A percentile compares a stretch with the other conserved stretches of the same genome.
Conservation (phyloP, 306 rosid species). For the Prunus fruticosa region DNA sequence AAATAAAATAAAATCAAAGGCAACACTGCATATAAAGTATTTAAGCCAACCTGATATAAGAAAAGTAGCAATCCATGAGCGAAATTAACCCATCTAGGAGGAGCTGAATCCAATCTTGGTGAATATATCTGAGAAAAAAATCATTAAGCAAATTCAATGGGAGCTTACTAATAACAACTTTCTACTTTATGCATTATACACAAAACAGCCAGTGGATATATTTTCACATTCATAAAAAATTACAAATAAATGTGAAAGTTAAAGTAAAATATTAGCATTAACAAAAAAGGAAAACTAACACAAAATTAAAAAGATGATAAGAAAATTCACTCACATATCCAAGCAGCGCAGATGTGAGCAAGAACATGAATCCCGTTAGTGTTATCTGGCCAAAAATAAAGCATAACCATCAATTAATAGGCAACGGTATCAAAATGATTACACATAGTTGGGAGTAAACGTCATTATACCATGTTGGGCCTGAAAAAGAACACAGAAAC, state of each 20-base stretch:
- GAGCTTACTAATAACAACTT: background rate
- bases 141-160: background rate
- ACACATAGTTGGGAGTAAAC: conserved; percentile 24
- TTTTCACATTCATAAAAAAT: background rate
- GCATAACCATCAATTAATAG: conserved; percentile 20
- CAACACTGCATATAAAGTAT: conserved; percentile 4
- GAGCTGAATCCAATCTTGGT: conserved; percentile 79
- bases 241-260: background rate
- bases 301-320: background rate
- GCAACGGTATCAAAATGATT: conserved; percentile 16
- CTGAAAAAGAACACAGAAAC: conserved; percentile 42
- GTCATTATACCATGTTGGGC: conserved; percentile 75
- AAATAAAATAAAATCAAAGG: background rate
- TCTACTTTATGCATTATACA: background rate
- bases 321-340: conserved; percentile 71
- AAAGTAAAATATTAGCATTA: background rate
- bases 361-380: conserved; percentile 78
- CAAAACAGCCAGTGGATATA: background rate
- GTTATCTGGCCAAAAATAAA: conserved; percentile 67
- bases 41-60: conserved; percentile 75
- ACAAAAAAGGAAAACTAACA: conserved; percentile 7
- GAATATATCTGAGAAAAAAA: conserved; percentile 65
- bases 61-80: conserved; percentile 91
- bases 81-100: conserved; percentile 96
- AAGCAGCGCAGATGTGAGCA: conserved; percentile 74